Conservation (phyloP, 2,329 filamentous ascomycete genomes). For the Pyricularia sp. region DNA sequence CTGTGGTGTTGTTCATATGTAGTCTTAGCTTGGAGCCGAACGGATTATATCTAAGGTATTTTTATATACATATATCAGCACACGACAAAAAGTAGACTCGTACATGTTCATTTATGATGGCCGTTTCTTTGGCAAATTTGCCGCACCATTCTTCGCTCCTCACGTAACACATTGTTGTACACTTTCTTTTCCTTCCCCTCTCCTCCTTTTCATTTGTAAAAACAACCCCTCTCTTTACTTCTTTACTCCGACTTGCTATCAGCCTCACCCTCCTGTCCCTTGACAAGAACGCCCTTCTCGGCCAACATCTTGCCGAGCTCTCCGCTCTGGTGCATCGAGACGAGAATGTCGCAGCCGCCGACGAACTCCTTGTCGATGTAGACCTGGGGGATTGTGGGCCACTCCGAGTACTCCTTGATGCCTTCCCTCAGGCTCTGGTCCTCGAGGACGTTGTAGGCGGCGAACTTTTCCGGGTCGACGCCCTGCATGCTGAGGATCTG, state of each 20-base stretch:
- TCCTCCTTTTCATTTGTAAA: no score
- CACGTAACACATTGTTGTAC: not conserved
- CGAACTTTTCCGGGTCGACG: constrained; percentile 90
- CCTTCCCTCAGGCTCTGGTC: constrained; percentile 78
- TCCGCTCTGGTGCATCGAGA: constrained; percentile 95
- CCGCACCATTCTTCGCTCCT: not conserved
- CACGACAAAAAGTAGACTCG: not conserved
- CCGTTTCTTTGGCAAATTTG: not conserved
- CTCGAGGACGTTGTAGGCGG: constrained; percentile 96
- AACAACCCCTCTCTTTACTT: not conserved
- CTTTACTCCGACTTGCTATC: not conserved
- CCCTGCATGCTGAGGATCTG: constrained; percentile 93
- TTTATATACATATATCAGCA: not conserved
- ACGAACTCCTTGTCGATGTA: constrained; percentile 95
- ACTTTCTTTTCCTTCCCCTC: not conserved
- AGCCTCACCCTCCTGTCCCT: not conserved
- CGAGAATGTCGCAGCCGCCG: constrained; percentile 93
- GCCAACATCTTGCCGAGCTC: constrained; percentile 86
- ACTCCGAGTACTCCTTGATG: constrained; percentile 98
- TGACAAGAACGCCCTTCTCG: constrained; percentile 78
- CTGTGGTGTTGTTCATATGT: not conserved
- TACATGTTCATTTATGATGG: not conserved
- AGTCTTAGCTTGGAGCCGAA: not conserved
- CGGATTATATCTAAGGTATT: constrained; percentile 1
- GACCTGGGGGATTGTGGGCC: constrained; percentile 96